Percentiles rank a stretch among this genome's conserved stretches.
phyloP scores from a whole-genome alignment of 345 rosid species.

The Populus alba region DNA sequence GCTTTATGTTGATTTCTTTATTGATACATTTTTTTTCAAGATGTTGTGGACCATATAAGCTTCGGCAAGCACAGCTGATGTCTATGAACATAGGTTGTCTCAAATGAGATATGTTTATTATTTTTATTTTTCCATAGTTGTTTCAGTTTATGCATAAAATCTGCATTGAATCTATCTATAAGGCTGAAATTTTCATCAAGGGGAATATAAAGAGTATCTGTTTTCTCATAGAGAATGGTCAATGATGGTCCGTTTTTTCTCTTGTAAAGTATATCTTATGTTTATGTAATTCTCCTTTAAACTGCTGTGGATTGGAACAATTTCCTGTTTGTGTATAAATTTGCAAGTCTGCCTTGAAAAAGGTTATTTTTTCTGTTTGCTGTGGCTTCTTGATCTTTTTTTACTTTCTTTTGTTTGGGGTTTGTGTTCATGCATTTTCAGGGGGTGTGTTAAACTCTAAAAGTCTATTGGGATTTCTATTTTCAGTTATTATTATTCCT shows the following conservation, averaged over 20 bases:
- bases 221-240: neutral
- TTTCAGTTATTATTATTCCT: neutral
- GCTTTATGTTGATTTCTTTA: neutral
- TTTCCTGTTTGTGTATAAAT: neutral
- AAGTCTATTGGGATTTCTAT: neutral
- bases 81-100: neutral
- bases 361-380: neutral
- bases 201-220: neutral
- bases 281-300: neutral
- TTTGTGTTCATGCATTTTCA: neutral
- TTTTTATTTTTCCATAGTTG: neutral
- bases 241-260: neutral
- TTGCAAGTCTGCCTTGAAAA: neutral
- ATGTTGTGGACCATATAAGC: neutral
- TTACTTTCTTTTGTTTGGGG: neutral
- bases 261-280: neutral
- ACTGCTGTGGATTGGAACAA: neutral
- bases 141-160: neutral
- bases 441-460: neutral
- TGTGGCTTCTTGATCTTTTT: neutral
- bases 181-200: neutral
- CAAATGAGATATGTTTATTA: too few relatives aligned
- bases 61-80: neutral
- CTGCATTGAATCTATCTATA: neutral
- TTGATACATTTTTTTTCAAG: too few relatives aligned